Evolutionary conservation across 2,329 filamentous ascomycete genomes (phyloP), one percentile per base, ranked within the genome.

Genomic region (Fusarium austroafricanum): DNA sequence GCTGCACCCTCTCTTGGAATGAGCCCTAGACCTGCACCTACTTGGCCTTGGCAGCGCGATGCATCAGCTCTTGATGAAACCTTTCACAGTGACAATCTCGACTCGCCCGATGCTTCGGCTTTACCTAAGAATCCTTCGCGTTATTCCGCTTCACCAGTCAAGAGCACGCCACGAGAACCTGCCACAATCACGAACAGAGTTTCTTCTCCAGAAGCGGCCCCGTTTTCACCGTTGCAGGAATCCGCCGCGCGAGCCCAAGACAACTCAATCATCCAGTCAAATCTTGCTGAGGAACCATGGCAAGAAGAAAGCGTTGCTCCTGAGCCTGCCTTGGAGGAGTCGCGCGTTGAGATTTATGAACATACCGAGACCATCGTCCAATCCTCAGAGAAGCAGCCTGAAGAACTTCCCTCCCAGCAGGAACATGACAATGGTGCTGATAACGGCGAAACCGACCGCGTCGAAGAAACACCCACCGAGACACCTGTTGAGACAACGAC

Each of bases 31-130:
- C 54, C 50, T 17, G 53, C 52, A 5, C 57, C 56, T 14, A 49
- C 33, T 18, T 72, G 68, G 68, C 61, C 57, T 7, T 72, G 67
- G 69, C 66, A 73, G 26, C 67, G 63, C 31, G 58, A 70, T 49
- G 33, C 28, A 29, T 29, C 28, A 29, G 7, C 28, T 29, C 28
- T 62, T 23, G 62, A 67, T n/a, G 12, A 29, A 14, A 39, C 57
- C n/a, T 33, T 57, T 15, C 57, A 59, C 12, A 51, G 45, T 17
- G 37, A 58, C 12, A 52, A 49, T 3, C 38, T 57, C 28, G 56
- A 55, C 2, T 68, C 69, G 14, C 65, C 71, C 3, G 39, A 61
- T 26, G 50, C n/a, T 14, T 45, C 52, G 12, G 44, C 18, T 28
- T 35, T 54, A 8, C 38, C 49, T 4, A 38, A 33, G 6, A 51